Base-by-base conservation (phyloP, 2,329 filamentous ascomycete genomes). In the Ploettnerulaceae sp. region DNA sequence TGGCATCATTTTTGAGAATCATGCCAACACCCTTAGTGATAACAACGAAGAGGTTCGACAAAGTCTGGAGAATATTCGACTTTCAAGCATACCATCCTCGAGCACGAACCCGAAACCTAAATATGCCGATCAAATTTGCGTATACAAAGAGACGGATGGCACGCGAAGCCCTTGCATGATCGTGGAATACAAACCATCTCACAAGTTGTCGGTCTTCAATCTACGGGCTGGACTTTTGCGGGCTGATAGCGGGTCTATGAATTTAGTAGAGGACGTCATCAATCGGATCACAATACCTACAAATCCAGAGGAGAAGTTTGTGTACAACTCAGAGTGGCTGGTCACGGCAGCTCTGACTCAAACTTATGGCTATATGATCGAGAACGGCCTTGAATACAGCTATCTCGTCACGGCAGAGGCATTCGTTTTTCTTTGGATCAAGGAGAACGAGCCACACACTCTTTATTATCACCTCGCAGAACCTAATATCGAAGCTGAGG, bases 291-390 rank as follows among this genome's bases (percentile, higher is more conserved):
- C 49, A 51, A 57, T 55, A 49, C 51, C 60, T 0, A 64, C 54
- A 12, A 51, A 64, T 47, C 57, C 51, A 24, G 62, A 63, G 4
- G 65, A 62, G 12, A 61, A 51, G 5, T 66, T 67, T 34, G 48
- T 61, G 31, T 65, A 70, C 34, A 51, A 64, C 25, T 65, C 65
- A n/a, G 64, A 68, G 42, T 65, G 57, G 48, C 61, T 71, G 4
- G 60, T 67, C 0, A 63, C 66, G 7, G 66, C 71, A 18, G 66
- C 71, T 9, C 57, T 76, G 28, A 70, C 69, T 3, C 68, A 76
- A 57, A 68, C 66, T 0, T 76, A 71, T 53, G 65, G 71, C 25
- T 74, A 75, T 56, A 77, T 77, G 66, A 66, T 76, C 7, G 55
- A 69, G 39, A 60, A 59, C 11, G 68, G 73, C 0, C 60, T 62